Evolutionary conservation across 495 filamentous ascomycete species (phyloP).

Genomic region (Bacidia gigantensis): DNA sequence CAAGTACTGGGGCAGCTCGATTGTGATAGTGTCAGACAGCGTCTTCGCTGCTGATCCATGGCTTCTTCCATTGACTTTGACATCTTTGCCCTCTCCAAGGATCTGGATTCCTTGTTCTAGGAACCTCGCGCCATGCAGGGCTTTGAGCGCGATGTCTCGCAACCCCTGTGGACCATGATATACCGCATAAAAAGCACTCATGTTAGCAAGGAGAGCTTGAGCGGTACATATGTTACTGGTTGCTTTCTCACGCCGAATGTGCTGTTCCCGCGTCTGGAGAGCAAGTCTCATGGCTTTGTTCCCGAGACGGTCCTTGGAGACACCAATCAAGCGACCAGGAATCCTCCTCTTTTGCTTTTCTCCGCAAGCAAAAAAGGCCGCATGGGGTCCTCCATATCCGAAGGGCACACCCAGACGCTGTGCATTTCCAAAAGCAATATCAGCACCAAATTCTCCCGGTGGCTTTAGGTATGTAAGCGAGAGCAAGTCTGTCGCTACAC

Average conservation of each 20-base stretch:
- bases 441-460: constrained; percentile 90
- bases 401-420: constrained; percentile 90
- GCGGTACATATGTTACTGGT: constrained; percentile 99
- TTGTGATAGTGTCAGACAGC: constrained; percentile 70
- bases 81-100: constrained; percentile 35
- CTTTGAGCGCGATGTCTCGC: constrained; percentile 68
- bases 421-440: constrained; percentile 94
- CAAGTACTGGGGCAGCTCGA: constrained; percentile 39
- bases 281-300: constrained; percentile 76
- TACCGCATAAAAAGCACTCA: constrained; percentile 95
- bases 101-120: constrained; percentile 52
- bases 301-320: constrained; percentile 84
- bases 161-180: constrained; percentile 88
- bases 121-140: constrained; percentile 54
- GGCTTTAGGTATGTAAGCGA: constrained; percentile 83
- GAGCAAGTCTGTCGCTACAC: constrained; percentile 82
- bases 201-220: constrained; percentile 89
- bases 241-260: constrained; percentile 94
- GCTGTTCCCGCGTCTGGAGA: constrained; percentile 90
- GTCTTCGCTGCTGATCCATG: constrained; percentile 40
- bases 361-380: constrained; percentile 87
- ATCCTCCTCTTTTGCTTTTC: constrained; percentile 96
- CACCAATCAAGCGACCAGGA: constrained; percentile 80
- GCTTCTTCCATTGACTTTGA: constrained; percentile 41
- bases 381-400: constrained; percentile 90